A percentile compares a stretch with the other conserved stretches of the same genome.
Conservation (phyloP, 768 basidiomycete species). For the Pleurotus sapidus region DNA sequence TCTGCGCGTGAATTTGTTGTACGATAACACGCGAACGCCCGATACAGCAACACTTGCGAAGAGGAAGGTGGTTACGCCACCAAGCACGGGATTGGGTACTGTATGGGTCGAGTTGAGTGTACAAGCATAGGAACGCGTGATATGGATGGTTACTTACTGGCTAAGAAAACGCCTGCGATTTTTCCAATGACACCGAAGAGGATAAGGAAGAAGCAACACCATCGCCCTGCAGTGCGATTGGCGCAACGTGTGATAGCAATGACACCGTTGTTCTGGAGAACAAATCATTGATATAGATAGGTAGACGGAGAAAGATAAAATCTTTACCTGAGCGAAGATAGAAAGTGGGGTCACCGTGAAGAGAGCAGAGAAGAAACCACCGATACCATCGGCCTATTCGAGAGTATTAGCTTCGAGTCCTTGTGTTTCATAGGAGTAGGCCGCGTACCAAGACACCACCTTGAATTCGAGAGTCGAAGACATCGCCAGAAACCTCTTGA, state of each 20-base stretch:
- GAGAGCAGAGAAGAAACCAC: slow-evolving; percentile 75
- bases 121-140: background rate
- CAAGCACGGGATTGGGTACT: slow-evolving; percentile 76
- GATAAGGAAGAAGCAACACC: slow-evolving; percentile 79
- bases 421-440: slow-evolving; percentile 13
- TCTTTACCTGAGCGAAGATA: slow-evolving; percentile 62
- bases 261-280: slow-evolving; percentile 67
- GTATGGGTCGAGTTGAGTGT: background rate
- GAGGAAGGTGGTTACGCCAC: slow-evolving; percentile 85
- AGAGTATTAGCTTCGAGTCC: slow-evolving; percentile 45
- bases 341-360: slow-evolving; percentile 82
- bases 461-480: slow-evolving; percentile 82
- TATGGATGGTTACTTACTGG: slow-evolving; percentile 33
- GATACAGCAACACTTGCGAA: slow-evolving; percentile 75
- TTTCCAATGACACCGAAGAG: slow-evolving; percentile 81
- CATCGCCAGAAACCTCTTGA: slow-evolving; percentile 65
- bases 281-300: background rate
- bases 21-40: slow-evolving; percentile 67
- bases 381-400: slow-evolving; percentile 70
- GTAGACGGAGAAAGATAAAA: background rate
- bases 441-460: slow-evolving; percentile 67
- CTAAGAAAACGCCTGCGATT: slow-evolving; percentile 79
- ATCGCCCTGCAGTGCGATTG: slow-evolving; percentile 72
- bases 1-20: slow-evolving; percentile 55
- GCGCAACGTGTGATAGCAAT: slow-evolving; percentile 86